Base-by-base conservation (phyloP, 2,329 filamentous ascomycete genomes). In the Paramyrothecium sp. region DNA sequence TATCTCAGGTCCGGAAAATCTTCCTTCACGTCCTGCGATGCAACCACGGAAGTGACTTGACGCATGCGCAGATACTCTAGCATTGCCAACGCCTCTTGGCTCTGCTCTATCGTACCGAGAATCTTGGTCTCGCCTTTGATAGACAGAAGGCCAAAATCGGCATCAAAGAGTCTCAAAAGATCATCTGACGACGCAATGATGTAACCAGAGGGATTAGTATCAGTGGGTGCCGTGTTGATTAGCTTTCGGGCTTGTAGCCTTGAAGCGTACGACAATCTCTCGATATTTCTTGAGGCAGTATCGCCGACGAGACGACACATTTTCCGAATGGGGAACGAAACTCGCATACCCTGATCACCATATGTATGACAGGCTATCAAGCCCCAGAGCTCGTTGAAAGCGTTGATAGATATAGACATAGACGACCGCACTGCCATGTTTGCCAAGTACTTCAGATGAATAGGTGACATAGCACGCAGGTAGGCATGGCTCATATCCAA, bases 371-470 rank as follows among this genome's bases (percentile, higher is more conserved):
- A 96, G 2, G 91, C 87, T 46, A 97, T 92, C 26, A 97, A 76
- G 0, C 92, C 93, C 93, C 92, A 97, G 0, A 97, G 75, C 64
- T 96, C 89, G 63, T 84, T 81, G 65, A 96, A 95, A 0, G 90
- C 90, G 61, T 92, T 95, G 67, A 97, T 90, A 1, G 92, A 96
- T 59, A 97, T 92, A 0, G 92, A 96, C 92, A 97, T 97, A 61
- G 91, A 96, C 0, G 91, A 91, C n/a, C 92, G 86, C 1, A 96
- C 92, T 8, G 88, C 89, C 92, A 97, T 97, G 68, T 97, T 92
- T 7, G 78, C 82, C 3, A 97, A 79, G 65, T 96, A 97, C 67
- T 96, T 96, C 55, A 96, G 73, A 67, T 95, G 91, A 47, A 96
- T 93, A 0, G 92, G 92, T 1, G 91, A 96, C 85, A 96, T 96